A percentile compares a stretch with the other conserved stretches of the same genome.
phyloP scores from a whole-genome alignment of 73 alveolate genomes.

The Stentor roeselii region DNA sequence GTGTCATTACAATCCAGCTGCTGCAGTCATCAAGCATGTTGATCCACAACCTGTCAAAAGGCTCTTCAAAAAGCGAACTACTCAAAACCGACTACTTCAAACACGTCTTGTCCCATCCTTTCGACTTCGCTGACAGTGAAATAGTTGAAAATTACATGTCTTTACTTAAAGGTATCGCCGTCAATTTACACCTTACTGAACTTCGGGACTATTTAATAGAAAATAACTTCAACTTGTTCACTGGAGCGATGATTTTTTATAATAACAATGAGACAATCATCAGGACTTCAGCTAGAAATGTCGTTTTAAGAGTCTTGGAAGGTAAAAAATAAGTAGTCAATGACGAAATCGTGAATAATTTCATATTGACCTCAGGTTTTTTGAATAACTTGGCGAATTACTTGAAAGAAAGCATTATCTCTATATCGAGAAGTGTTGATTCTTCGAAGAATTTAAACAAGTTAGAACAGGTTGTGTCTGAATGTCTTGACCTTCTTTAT shows the following conservation, averaged over 20 bases:
- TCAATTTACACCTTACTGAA: background rate
- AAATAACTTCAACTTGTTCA: background rate
- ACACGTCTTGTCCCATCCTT: slow-evolving; percentile 1
- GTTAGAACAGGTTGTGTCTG: background rate
- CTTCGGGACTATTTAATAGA: background rate
- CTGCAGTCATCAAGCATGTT: background rate
- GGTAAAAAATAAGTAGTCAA: slow-evolving; percentile 5
- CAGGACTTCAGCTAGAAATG: background rate
- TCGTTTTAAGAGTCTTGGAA: background rate
- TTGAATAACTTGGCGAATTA: background rate
- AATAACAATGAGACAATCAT: slow-evolving; percentile 4
- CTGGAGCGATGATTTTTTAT: background rate
- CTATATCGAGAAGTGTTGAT: background rate
- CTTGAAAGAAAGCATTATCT: background rate
- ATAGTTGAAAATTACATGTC: slow-evolving; percentile 6
- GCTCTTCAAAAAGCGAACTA: background rate
- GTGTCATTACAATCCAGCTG: slow-evolving; percentile 9
- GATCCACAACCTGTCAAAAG: slow-evolving; percentile 8
- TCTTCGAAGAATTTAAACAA: background rate
- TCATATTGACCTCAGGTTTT: slow-evolving; percentile 1
- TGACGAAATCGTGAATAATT: background rate
- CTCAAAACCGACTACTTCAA: background rate
- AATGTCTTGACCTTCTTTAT: background rate
- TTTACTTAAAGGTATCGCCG: slow-evolving; percentile 9
- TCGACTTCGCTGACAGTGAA: slow-evolving; percentile 2